Base-by-base conservation (phyloP, 2,329 filamentous ascomycete genomes). In the Leptoxyphium fumago region DNA sequence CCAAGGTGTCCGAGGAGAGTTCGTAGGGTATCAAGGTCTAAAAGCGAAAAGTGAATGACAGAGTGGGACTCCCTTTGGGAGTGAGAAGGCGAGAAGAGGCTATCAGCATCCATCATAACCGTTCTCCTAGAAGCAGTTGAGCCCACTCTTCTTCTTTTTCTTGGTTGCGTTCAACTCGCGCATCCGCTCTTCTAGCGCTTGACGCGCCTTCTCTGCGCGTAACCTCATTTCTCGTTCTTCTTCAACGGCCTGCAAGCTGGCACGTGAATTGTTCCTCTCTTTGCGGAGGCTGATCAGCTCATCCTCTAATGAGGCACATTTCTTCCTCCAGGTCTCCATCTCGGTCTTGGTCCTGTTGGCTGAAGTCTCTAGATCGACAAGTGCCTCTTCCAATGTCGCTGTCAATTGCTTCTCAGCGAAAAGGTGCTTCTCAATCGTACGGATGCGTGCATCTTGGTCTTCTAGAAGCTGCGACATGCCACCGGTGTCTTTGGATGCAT, bases 391-490 rank as follows among this genome's bases (percentile, higher is more conserved):
- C 34, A 98, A 75, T 2, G 89, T 96, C 40, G 85, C 82, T 0
- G 89, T 98, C 46, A 98, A 79, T 63, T 96, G 89, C 61, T 94
- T 94, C 71, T 98, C 91, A 2, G 91, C 91, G 51, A 84, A 82
- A 18, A 98, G 75, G 59, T 96, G 87, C 70, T 95, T 96, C 71
- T 98, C 89, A 50, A 98, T 94, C 6, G 86, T 93, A 47, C 84
- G 81, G 59, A 98, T 93, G 50, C 88, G 87, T 38, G 85, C 84
- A 61, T 98, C 91, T 62, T 95, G 88, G 55, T 98, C 91, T 58
- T 96, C 89, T 47, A 89, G 78, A 51, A 94, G 75, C 56, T 95
- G 88, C 41, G 80, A 77, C 46, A 81, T 75, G 56, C 94, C 93
- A 28, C 45, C 49, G 39, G 55, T 48, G 36, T 60, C 55, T 21